Evolutionary conservation across 1,284 basidiomycete genomes (phyloP), one percentile per base, ranked within the genome.

Genomic region (Cryptococcus hybrid): DNA sequence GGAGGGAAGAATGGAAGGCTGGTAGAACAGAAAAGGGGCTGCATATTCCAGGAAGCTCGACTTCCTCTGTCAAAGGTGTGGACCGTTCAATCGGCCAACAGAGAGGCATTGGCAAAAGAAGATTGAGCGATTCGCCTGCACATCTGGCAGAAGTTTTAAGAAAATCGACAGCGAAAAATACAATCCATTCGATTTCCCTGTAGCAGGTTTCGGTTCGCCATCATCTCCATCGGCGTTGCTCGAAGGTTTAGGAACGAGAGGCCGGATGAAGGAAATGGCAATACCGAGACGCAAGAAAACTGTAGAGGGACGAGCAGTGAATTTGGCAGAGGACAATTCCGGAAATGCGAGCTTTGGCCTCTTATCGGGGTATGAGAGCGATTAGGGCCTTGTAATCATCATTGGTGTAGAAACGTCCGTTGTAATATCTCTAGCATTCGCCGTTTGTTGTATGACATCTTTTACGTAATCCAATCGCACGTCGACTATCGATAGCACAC

Each of bases 91-190:
- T 60, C 8, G 42, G 40, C 2, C 24, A 42, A 8, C 30, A 47
- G 30, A 48, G 43, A 9, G 34, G 54, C 37, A 66, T 61, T 8
- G 68, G 65, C 9, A 64, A 68, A 58, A 65, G 56, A 3, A 56
- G 59, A 42, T 42, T 52, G 6, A 51, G 11, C 9, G 61, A 57
- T 9, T 47, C 50, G 35, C 42, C 36, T 5, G 18, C 39, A 43
- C 5, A 7, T 11, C 47, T 47, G 40, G 45, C 30, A 37, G 35
- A 12, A 56, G 54, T 15, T 51, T 68, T 39, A 63, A 57, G 4
- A 44, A 61, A 44, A 49, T 64, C 66, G 8, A 75, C 73, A 7
- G 63, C 57, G 39, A 70, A 63, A 68, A 70, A 48, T 75, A 70
- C 53, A 69, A 74, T 55, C 72, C 73, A 6, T 76, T 76, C 50